A percentile compares a stretch with the other conserved stretches of the same genome.
Evolutionary conservation across 148 eudicot species (phyloP).

Genomic region (Dysphania ambrosioides): DNA sequence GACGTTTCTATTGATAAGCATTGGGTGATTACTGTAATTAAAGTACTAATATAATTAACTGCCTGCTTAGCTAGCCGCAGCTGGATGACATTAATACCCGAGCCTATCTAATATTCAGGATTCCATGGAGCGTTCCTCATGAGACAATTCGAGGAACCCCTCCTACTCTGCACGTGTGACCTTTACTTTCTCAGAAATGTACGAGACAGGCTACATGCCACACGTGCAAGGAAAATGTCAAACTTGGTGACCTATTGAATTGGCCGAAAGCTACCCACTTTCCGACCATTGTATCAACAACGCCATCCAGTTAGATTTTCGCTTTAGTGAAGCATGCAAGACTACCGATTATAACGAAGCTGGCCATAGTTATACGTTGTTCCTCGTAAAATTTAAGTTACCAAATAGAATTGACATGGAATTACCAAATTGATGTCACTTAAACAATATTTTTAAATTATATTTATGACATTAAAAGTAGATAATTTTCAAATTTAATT

Average conservation of each 20-base stretch:
- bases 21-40: neutral
- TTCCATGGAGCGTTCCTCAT: too few species aligned
- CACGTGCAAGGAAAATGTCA: conserved; percentile 10
- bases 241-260: conserved; percentile 5
- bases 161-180: neutral
- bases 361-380: too few species aligned
- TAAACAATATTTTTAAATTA: too few species aligned
- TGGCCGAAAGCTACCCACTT: neutral
- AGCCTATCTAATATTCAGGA: neutral
- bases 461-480: too few species aligned
- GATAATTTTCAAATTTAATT: too few species aligned
- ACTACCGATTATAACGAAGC: too few species aligned
- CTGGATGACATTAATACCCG: conserved; percentile 4
- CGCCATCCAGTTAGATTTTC: too few species aligned
- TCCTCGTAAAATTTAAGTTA: too few species aligned
- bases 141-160: neutral
- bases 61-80: neutral
- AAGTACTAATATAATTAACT: neutral
- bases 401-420: too few species aligned
- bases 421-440: too few species aligned
- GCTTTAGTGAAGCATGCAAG: too few species aligned
- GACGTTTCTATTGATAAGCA: neutral
- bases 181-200: neutral
- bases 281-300: neutral
- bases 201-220: neutral